phyloP scores from a whole-genome alignment of 495 filamentous ascomycete genomes.

The Penicillium flavigenum region DNA sequence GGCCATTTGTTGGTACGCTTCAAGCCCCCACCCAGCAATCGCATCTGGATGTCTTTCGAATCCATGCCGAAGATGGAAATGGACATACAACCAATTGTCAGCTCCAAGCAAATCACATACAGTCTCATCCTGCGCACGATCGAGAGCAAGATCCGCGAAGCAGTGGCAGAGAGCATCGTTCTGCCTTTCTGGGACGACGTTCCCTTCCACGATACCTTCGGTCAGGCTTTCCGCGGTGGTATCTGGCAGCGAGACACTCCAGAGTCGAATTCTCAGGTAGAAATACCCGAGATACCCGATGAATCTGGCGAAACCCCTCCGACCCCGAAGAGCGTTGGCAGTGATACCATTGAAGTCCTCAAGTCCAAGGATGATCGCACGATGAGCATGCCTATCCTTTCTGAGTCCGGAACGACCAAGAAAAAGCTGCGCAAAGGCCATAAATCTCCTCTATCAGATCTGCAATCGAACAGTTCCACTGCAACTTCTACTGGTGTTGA shows the following conservation, averaged over 20 bases:
- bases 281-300: constrained; percentile 56
- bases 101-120: constrained; percentile 92
- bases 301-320: constrained; percentile 55
- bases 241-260: constrained; percentile 72
- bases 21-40: constrained; percentile 94
- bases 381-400: constrained; percentile 53
- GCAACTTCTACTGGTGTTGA: constrained; percentile 45
- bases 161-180: constrained; percentile 90
- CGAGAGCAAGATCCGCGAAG: constrained; percentile 89
- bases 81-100: constrained; percentile 91
- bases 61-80: constrained; percentile 89
- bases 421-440: constrained; percentile 38
- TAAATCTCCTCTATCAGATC: constrained; percentile 29
- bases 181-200: constrained; percentile 93
- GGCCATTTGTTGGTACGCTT: constrained; percentile 82
- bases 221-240: constrained; percentile 78
- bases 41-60: constrained; percentile 92
- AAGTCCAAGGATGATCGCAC: constrained; percentile 57
- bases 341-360: constrained; percentile 32
- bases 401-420: constrained; percentile 28
- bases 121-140: constrained; percentile 88
- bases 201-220: constrained; percentile 77
- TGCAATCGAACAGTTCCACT: constrained; percentile 24
- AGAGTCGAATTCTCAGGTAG: constrained; percentile 46
- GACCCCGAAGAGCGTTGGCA: constrained; percentile 34